Conservation (phyloP, 164 flowering plant species). For the Liquidambar formosana region DNA sequence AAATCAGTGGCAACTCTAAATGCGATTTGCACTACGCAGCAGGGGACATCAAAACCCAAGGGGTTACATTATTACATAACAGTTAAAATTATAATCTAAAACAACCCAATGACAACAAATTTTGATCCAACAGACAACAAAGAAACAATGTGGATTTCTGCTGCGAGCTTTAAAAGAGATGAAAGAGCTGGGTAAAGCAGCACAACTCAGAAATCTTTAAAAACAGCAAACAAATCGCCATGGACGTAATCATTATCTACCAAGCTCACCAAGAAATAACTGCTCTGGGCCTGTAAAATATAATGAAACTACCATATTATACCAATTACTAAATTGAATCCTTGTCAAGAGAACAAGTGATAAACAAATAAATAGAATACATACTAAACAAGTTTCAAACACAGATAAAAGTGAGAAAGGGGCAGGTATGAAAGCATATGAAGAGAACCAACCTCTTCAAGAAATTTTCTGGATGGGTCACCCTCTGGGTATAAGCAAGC, state of each 20-base stretch:
- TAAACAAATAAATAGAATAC: too few species aligned
- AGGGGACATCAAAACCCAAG: conserved; percentile 4
- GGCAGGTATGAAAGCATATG: too few species aligned
- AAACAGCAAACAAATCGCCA: conserved; percentile 78
- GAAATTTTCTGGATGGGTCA: conserved; percentile 65
- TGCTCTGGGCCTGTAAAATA: conserved; percentile 61
- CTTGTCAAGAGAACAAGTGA: not conserved
- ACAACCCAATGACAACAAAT: not conserved
- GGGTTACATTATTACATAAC: conserved; percentile 12
- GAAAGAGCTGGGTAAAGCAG: not conserved
- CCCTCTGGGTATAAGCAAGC: conserved; percentile 66
- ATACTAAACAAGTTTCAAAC: too few species aligned
- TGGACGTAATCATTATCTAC: conserved; percentile 81
- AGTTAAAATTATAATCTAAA: conserved; percentile 1
- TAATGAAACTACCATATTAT: not conserved
- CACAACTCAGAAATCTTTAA: conserved; percentile 45
- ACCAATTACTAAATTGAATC: not conserved
- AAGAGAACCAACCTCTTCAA: conserved; percentile 59
- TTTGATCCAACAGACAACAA: not conserved
- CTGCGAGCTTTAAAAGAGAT: not conserved
- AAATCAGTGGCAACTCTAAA: not conserved
- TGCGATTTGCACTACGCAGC: not conserved
- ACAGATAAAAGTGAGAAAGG: too few species aligned
- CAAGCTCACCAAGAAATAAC: conserved; percentile 82
- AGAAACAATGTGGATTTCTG: not conserved